These are phyloP conservation scores for Cardamine resedifolia DNA, from an alignment of 345 rosid species.

Conservation along the genomic window DNA sequence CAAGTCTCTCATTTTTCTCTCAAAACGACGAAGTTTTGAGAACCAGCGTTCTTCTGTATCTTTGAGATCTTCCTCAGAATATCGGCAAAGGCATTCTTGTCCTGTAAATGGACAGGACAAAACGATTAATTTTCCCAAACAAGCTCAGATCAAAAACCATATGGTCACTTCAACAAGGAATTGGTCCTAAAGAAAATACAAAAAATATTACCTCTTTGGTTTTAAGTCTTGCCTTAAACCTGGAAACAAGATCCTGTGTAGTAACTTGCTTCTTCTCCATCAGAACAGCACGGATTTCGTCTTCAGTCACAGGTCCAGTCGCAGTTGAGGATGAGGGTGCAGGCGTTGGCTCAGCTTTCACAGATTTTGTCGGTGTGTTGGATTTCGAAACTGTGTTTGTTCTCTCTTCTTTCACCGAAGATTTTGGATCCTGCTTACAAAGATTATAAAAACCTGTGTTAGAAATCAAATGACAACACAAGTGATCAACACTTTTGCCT, in stretches of 20 bases:
- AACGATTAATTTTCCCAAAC: neutral
- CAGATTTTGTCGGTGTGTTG: conserved; percentile 42
- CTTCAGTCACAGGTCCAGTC: conserved; percentile 82
- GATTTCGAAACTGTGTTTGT: conserved; percentile 44
- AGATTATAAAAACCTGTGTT: neutral
- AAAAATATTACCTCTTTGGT: conserved; percentile 56
- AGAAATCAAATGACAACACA: neutral
- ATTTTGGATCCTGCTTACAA: conserved; percentile 53
- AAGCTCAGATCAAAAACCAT: neutral
- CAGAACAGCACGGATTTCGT: conserved; percentile 81
- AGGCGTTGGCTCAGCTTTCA: conserved; percentile 39
- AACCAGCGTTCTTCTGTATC: conserved; percentile 79
- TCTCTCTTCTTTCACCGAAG: conserved; percentile 52
- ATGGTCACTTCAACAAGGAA: neutral
- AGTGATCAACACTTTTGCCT: neutral
- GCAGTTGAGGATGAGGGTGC: conserved; percentile 43
- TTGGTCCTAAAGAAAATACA: neutral
- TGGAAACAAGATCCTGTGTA: conserved; percentile 84
- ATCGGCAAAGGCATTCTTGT: conserved; percentile 76
- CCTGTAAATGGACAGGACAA: conserved; percentile 47
- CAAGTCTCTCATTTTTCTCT: conserved; percentile 52
- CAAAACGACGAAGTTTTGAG: conserved; percentile 71
- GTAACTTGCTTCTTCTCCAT: conserved; percentile 77
- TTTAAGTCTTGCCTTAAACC: conserved; percentile 74
- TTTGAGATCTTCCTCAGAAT: conserved; percentile 80